Evolutionary conservation across 2,329 filamentous ascomycete genomes (phyloP).

Genomic region (Xylariaceae sp.): DNA sequence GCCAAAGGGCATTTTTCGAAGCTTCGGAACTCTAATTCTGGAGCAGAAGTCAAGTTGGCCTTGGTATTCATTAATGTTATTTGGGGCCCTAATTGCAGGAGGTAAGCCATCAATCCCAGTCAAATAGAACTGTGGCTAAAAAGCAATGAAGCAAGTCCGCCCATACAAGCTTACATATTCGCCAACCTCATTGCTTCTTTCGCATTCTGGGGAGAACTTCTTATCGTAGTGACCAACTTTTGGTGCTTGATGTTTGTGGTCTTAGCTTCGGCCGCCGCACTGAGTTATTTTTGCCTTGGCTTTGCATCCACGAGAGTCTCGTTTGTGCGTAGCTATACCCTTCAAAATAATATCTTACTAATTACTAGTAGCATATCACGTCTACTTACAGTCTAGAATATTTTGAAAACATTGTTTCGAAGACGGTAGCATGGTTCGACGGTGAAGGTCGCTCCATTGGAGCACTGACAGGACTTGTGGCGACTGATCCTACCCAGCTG

Average conservation of each 20-base stretch:
- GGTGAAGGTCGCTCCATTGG: constrained; percentile 63
- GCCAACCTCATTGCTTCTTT: constrained; percentile 54
- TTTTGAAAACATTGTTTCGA: constrained; percentile 62
- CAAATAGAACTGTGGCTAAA: constrained; percentile 14
- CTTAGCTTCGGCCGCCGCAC: constrained; percentile 58
- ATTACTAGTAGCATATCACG: constrained; percentile 48
- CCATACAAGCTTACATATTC: constrained; percentile 62
- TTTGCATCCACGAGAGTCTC: constrained; percentile 54
- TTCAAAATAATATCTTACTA: neutral
- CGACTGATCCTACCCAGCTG: constrained; percentile 62
- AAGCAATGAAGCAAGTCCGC: constrained; percentile 45
- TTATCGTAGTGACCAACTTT: constrained; percentile 51
- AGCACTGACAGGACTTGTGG: constrained; percentile 61
- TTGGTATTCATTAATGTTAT: constrained; percentile 40
- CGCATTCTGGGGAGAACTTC: constrained; percentile 32
- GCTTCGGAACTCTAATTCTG: constrained; percentile 37
- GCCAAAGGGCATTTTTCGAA: constrained; percentile 33
- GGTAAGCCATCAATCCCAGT: constrained; percentile 30
- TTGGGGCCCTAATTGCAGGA: constrained; percentile 43
- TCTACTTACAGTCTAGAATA: constrained; percentile 65
- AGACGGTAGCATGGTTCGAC: constrained; percentile 66
- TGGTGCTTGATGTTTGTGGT: constrained; percentile 71
- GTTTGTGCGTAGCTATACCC: constrained; percentile 37
- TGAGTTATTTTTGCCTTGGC: constrained; percentile 60
- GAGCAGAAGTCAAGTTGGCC: constrained; percentile 38